These are phyloP conservation scores for Diaporthe eres DNA, from an alignment of 2,329 filamentous ascomycete genomes.

Conservation along the genomic window DNA sequence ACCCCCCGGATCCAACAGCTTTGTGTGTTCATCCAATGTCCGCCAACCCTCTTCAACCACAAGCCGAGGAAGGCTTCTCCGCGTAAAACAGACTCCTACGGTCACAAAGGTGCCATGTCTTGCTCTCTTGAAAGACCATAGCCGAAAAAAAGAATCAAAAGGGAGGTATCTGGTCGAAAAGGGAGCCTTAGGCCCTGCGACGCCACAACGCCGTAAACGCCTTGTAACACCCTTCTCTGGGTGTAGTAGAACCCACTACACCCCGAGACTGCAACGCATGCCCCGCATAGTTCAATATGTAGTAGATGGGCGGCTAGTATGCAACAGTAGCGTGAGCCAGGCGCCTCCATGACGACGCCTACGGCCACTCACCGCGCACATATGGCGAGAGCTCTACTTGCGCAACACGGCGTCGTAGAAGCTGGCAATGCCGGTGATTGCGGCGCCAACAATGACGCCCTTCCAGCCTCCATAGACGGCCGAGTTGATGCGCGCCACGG, in stretches of 20 bases:
- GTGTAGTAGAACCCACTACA: constrained; percentile 4
- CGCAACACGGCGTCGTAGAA: constrained; percentile 84
- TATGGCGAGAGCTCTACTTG: constrained; percentile 62
- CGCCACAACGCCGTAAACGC: constrained; percentile 41
- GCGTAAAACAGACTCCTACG: neutral
- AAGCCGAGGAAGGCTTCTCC: neutral
- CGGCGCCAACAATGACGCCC: constrained; percentile 77
- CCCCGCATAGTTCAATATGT: neutral
- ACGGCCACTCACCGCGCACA: neutral
- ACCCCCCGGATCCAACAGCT: neutral
- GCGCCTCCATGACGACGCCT: neutral
- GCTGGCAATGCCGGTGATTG: constrained; percentile 77
- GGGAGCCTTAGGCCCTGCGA: constrained; percentile 37
- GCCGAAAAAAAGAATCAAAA: constrained; percentile 31
- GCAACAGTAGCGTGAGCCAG: neutral
- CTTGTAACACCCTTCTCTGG: constrained; percentile 34
- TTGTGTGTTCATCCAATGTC: neutral
- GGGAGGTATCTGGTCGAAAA: constrained; percentile 37
- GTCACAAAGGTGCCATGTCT: neutral
- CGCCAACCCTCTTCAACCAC: neutral
- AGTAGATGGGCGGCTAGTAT: neutral
- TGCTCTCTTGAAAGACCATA: neutral
- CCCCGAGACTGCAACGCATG: constrained; percentile 16
- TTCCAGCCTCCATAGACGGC: constrained; percentile 81
- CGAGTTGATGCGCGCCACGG: constrained; percentile 73